Conservation (phyloP, 345 rosid species). For the Tarenaya hassleriana region DNA sequence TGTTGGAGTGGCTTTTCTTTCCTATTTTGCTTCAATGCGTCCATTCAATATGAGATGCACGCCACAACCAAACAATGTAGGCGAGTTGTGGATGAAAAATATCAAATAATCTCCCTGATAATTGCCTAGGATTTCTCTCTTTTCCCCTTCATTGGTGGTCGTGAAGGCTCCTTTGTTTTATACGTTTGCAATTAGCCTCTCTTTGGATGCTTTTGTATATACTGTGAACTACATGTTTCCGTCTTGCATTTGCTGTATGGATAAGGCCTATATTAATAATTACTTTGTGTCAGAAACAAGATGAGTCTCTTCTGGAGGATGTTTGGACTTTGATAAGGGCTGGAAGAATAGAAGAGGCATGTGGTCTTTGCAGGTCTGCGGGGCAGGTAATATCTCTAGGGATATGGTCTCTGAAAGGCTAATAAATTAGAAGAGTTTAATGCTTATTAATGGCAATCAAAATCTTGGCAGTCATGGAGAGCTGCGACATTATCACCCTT, state of each 20-base stretch:
- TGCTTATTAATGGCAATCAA: not conserved
- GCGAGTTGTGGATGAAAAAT: constrained; percentile 4
- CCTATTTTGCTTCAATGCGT: not conserved
- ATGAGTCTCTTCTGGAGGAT: constrained; percentile 92
- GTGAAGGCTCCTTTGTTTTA: constrained; percentile 9
- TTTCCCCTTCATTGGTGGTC: not conserved
- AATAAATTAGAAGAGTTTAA: constrained; percentile 6
- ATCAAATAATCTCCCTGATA: not conserved
- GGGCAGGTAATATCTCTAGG: constrained; percentile 60
- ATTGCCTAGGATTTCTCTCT: not conserved
- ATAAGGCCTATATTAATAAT: constrained; percentile 1
- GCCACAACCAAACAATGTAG: constrained; percentile 12
- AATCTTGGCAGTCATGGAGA: constrained; percentile 76
- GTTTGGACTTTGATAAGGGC: constrained; percentile 93
- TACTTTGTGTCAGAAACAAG: constrained; percentile 66
- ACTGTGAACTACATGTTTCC: constrained; percentile 4
- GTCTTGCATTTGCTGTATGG: not conserved
- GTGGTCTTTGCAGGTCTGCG: constrained; percentile 88
- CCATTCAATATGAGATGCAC: constrained; percentile 4
- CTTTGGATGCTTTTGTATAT: constrained; percentile 9
- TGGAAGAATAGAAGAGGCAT: constrained; percentile 90
- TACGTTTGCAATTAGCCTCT: not conserved
- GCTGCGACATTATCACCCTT: constrained; percentile 87
- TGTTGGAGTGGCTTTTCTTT: constrained; percentile 12
- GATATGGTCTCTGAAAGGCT: constrained; percentile 10